Percentiles rank a stretch among this genome's conserved stretches.
Conservation (phyloP, 148 eudicot genomes). For the Persicaria tinctoria region DNA sequence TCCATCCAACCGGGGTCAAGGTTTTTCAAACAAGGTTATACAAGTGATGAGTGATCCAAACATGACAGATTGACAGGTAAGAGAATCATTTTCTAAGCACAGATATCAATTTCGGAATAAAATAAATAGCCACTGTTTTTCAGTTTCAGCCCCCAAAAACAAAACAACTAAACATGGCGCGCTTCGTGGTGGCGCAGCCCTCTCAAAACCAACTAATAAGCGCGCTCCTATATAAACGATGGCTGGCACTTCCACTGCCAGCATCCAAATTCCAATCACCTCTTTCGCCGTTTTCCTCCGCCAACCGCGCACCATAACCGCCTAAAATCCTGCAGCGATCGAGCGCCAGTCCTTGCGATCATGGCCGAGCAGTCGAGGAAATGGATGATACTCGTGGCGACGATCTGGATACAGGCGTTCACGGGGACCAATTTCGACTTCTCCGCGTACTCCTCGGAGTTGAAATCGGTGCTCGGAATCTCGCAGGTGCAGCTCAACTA, state of each 20-base stretch:
- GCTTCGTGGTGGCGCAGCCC: background rate
- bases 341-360: background rate
- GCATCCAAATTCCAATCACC: background rate
- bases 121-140: no score
- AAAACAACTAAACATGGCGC: background rate
- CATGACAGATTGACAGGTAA: no score
- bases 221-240: background rate
- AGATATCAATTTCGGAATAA: no score
- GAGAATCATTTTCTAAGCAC: no score
- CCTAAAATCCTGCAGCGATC: background rate
- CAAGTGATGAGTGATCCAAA: no score
- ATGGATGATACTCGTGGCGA: slow-evolving; percentile 11
- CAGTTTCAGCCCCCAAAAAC: no score
- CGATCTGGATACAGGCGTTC: slow-evolving; percentile 59
- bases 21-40: no score
- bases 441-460: slow-evolving; percentile 73
- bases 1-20: no score
- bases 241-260: no score
- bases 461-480: slow-evolving; percentile 52
- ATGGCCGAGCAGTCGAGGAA: slow-evolving; percentile 8
- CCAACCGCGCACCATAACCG: background rate
- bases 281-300: background rate
- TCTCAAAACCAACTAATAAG: background rate
- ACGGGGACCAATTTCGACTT: slow-evolving; percentile 92
- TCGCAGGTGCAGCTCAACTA: slow-evolving; percentile 84